A percentile compares a stretch with the other conserved stretches of the same genome.
Evolutionary conservation across 805 yeast genomes (phyloP).

Genomic region (Saccharomycopsis sp.): DNA sequence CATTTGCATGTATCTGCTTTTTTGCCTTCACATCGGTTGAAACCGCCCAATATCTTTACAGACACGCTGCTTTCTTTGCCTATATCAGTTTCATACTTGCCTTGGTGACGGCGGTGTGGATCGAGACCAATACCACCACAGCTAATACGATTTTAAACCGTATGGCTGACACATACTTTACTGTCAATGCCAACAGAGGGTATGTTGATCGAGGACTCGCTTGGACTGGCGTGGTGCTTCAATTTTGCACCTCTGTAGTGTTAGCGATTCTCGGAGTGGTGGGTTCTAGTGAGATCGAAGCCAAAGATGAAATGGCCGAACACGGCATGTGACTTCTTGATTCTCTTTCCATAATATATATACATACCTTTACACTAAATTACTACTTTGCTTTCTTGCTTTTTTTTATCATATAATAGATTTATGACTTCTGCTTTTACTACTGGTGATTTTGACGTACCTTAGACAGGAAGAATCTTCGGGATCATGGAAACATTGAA

Average conservation of each 20-base stretch:
- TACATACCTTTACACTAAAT: neutral
- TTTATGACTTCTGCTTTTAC: too few relatives aligned
- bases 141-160: slow-evolving; percentile 17
- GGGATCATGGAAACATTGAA: too few relatives aligned
- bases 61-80: slow-evolving; percentile 17
- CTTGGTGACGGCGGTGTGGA: slow-evolving; percentile 18
- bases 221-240: slow-evolving; percentile 19
- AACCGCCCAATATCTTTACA: slow-evolving; percentile 10
- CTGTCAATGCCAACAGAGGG: slow-evolving; percentile 12
- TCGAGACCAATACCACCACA: slow-evolving; percentile 20
- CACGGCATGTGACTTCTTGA: neutral
- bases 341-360: neutral
- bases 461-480: too few relatives aligned
- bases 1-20: slow-evolving; percentile 13
- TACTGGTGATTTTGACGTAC: too few relatives aligned
- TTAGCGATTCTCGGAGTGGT: slow-evolving; percentile 15
- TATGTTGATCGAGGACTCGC: slow-evolving; percentile 12
- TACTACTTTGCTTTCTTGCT: neutral
- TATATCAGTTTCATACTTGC: slow-evolving; percentile 15
- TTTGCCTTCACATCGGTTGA: slow-evolving; percentile 18
- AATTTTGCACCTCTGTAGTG: slow-evolving; percentile 11
- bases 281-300: neutral
- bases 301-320: neutral
- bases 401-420: too few relatives aligned
- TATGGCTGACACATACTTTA: slow-evolving; percentile 18